These are phyloP conservation scores for Neoboletus magnificus DNA, from an alignment of 768 basidiomycete genomes.

Conservation along the genomic window DNA sequence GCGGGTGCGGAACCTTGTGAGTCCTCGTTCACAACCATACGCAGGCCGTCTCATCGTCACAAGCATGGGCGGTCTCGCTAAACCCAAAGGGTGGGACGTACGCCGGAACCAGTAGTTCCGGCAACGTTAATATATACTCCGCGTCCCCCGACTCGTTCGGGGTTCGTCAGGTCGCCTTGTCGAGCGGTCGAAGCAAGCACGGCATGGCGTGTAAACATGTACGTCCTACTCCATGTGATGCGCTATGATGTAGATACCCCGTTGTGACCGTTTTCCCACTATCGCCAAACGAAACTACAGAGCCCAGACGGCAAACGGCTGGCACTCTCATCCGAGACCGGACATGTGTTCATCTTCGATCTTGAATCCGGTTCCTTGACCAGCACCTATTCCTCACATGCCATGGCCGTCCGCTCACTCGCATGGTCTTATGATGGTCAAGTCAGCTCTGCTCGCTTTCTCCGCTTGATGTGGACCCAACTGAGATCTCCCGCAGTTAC, in stretches of 20 bases:
- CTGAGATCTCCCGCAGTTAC: constrained; percentile 47
- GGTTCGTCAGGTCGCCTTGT: constrained; percentile 50
- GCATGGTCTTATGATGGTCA: constrained; percentile 89
- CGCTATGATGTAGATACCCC: neutral
- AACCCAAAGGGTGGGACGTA: constrained; percentile 73
- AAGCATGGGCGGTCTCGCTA: constrained; percentile 84
- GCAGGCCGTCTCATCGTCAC: neutral
- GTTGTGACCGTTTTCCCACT: neutral
- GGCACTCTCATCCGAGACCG: constrained; percentile 79
- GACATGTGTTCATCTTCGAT: constrained; percentile 88
- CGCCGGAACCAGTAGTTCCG: constrained; percentile 68
- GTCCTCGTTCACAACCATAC: constrained; percentile 24
- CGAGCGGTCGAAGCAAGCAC: constrained; percentile 71
- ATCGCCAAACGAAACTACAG: constrained; percentile 37
- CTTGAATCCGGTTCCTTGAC: constrained; percentile 61
- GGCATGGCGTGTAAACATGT: constrained; percentile 75
- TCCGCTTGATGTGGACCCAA: neutral
- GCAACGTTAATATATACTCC: constrained; percentile 72
- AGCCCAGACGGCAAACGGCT: constrained; percentile 84
- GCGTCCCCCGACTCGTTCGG: constrained; percentile 67
- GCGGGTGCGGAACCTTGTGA: constrained; percentile 65
- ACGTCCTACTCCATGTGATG: constrained; percentile 26
- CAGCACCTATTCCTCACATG: constrained; percentile 80
- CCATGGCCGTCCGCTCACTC: constrained; percentile 82
- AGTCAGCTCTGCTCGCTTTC: constrained; percentile 42